phyloP scores from a whole-genome alignment of 2,329 filamentous ascomycete genomes.

The Phoma sp. region DNA sequence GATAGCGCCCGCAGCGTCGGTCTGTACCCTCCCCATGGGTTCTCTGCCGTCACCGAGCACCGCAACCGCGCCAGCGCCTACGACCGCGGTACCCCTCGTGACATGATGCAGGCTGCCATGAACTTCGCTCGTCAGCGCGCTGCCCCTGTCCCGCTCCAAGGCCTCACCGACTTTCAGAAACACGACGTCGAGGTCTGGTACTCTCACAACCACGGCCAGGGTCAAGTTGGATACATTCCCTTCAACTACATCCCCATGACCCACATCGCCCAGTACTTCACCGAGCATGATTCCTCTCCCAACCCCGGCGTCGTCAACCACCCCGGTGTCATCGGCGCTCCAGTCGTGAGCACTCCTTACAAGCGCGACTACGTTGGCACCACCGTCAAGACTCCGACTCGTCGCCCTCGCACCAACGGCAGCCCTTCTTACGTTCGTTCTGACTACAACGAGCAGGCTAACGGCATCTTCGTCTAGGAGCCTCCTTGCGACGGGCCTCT shows the following conservation, averaged over 20 bases:
- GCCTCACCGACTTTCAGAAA: conserved; percentile 29
- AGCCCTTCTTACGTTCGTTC: conserved; percentile 14
- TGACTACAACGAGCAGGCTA: conserved; percentile 11
- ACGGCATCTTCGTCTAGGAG: conserved; percentile 22
- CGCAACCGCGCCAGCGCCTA: conserved; percentile 78
- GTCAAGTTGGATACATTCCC: conserved; percentile 27
- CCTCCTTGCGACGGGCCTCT: conserved; percentile 3
- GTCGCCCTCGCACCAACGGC: conserved; percentile 14
- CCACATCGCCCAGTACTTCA: conserved; percentile 28
- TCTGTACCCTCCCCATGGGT: conserved; percentile 81
- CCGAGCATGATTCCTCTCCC: conserved; percentile 18
- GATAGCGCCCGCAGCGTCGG: conserved; percentile 87
- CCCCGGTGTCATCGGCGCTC: conserved; percentile 35
- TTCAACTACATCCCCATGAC: conserved; percentile 39
- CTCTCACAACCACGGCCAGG: conserved; percentile 25
- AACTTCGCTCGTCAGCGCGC: conserved; percentile 26
- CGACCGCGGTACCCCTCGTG: conserved; percentile 74
- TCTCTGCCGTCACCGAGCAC: conserved; percentile 76
- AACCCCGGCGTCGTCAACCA: conserved; percentile 11
- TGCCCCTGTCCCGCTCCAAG: conserved; percentile 15
- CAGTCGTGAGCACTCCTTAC: conserved; percentile 14
- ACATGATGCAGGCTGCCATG: conserved; percentile 33
- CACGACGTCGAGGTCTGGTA: conserved; percentile 35
- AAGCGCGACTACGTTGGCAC: conserved; percentile 8
- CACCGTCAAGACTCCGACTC: conserved; percentile 18